These are phyloP conservation scores for Teunomyces stri DNA, from an alignment of 805 yeast species.

Conservation along the genomic window DNA sequence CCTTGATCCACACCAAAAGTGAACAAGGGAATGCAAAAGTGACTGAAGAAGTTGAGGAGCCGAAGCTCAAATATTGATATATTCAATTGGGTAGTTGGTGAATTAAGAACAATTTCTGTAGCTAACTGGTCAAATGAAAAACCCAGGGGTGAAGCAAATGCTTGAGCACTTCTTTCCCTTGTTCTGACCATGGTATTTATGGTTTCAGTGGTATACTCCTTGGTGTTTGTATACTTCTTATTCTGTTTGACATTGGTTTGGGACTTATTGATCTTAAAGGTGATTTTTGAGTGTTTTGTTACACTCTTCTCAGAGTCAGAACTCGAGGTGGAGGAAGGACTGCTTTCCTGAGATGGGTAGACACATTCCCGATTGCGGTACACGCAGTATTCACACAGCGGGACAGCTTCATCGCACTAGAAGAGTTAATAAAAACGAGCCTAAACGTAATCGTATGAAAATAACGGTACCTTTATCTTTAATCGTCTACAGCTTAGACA, in stretches of 20 bases:
- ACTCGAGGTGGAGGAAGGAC: not conserved
- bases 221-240: not conserved
- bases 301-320: not conserved
- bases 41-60: slow-evolving; percentile 27
- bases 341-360: slow-evolving; percentile 14
- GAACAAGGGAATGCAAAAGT: slow-evolving; percentile 25
- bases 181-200: not conserved
- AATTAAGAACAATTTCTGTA: slow-evolving; percentile 10
- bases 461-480: slow-evolving; percentile 25
- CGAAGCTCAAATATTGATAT: slow-evolving; percentile 23
- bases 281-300: not conserved
- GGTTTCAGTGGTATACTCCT: not conserved
- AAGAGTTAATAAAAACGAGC: slow-evolving; percentile 12
- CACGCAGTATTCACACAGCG: slow-evolving; percentile 32
- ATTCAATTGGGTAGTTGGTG: slow-evolving; percentile 18
- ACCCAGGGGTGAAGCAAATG: not conserved
- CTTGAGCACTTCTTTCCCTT: not conserved
- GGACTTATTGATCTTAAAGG: not conserved
- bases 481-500: slow-evolving; percentile 31
- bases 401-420: slow-evolving; percentile 32
- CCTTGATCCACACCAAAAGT: slow-evolving; percentile 20
- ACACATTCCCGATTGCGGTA: slow-evolving; percentile 25
- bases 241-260: not conserved
- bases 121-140: slow-evolving; percentile 4
- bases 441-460: slow-evolving; percentile 8